Percentiles rank a stretch among this genome's conserved stretches.
Conservation (phyloP, 371 early-diverging fungal species). For the Rhizopus delemar region DNA sequence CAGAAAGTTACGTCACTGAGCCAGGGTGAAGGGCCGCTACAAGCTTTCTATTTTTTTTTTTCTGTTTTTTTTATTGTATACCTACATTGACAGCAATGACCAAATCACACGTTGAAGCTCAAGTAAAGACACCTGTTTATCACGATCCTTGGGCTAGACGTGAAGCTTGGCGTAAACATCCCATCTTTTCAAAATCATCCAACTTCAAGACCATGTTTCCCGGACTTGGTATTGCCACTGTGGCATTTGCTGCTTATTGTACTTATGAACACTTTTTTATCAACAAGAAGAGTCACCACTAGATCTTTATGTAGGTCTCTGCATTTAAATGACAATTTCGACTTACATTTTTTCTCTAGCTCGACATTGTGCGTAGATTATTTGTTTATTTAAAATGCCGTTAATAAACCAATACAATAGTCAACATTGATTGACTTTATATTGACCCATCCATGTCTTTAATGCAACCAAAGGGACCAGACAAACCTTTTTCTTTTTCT, state of each 20-base stretch:
- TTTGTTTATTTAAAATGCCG: too few relatives aligned
- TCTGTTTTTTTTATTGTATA: background rate
- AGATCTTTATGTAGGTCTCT: constrained; percentile 15
- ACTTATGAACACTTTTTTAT: constrained; percentile 71
- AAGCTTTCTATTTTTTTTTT: background rate
- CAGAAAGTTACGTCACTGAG: background rate
- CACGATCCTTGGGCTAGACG: constrained; percentile 85
- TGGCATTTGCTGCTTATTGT: constrained; percentile 78
- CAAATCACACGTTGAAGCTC: constrained; percentile 44
- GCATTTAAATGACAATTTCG: too few relatives aligned
- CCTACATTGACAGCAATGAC: constrained; percentile 17
- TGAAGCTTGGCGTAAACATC: constrained; percentile 85
- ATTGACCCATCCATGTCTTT: too few relatives aligned
- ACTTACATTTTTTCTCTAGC: too few relatives aligned
- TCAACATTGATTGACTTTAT: too few relatives aligned
- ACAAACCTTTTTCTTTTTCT: too few relatives aligned
- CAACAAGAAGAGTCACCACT: constrained; percentile 46
- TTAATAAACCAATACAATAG: too few relatives aligned
- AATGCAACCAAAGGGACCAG: too few relatives aligned
- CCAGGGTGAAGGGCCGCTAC: background rate
- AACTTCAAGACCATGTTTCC: constrained; percentile 74
- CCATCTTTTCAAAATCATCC: constrained; percentile 68
- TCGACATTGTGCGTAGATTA: too few relatives aligned
- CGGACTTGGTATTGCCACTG: constrained; percentile 83
- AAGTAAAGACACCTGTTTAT: constrained; percentile 39